Evolutionary conservation across 2,329 filamentous ascomycete species (phyloP).

Genomic region (Neonectria sp.): DNA sequence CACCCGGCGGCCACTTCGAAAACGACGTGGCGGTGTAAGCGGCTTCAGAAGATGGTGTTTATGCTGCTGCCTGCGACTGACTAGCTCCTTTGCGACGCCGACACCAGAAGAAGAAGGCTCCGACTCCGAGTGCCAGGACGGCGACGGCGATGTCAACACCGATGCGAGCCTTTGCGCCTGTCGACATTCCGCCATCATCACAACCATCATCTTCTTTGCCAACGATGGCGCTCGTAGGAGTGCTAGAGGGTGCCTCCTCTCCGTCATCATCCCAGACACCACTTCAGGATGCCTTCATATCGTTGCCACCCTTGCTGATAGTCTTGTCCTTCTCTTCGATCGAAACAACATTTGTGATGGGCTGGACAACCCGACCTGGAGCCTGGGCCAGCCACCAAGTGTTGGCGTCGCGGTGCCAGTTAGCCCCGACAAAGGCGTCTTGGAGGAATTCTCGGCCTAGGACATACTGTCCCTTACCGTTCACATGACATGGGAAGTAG

Average conservation of each 20-base stretch:
- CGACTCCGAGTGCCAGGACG: not conserved
- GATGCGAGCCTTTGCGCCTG: not conserved
- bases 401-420: conserved; percentile 50
- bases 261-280: conserved; percentile 22
- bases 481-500: conserved; percentile 61
- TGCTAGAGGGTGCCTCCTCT: not conserved
- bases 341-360: not conserved
- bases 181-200: not conserved
- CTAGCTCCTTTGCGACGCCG: not conserved
- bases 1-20: no score
- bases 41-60: no score
- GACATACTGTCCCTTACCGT: conserved; percentile 39
- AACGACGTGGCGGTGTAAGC: no score
- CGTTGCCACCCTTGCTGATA: conserved; percentile 29
- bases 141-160: not conserved
- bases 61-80: not conserved
- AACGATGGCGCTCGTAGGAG: not conserved
- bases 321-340: conserved; percentile 17
- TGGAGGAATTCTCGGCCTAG: conserved; percentile 64
- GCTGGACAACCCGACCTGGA: conserved; percentile 26
- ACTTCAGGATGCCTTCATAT: conserved; percentile 36
- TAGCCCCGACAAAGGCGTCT: conserved; percentile 61
- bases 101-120: not conserved
- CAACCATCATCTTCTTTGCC: not conserved
- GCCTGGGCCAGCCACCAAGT: conserved; percentile 38